Conservation (phyloP, 2,329 filamentous ascomycete species). For the Cladophialophora psammophila region DNA sequence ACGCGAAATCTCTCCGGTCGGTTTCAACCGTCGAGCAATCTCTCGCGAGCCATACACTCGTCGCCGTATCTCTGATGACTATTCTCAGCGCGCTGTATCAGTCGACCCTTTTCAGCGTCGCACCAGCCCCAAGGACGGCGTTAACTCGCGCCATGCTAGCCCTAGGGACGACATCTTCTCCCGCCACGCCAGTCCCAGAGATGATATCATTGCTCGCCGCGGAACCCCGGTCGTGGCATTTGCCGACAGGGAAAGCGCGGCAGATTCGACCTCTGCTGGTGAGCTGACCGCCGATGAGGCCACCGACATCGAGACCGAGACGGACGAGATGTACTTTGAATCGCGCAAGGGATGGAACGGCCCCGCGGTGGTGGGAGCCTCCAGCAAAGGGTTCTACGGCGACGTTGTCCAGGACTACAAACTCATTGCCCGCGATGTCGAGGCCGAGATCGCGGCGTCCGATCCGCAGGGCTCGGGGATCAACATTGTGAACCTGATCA, state of each 20-base stretch:
- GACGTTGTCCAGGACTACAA: constrained; percentile 33
- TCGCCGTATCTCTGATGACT: constrained; percentile 25
- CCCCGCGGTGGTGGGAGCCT: constrained; percentile 17
- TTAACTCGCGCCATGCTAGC: constrained; percentile 16
- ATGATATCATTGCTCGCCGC: background rate
- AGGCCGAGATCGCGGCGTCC: constrained; percentile 3
- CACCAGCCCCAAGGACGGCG: constrained; percentile 23
- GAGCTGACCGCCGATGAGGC: constrained; percentile 20
- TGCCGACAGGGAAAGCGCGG: background rate
- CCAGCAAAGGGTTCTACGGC: constrained; percentile 30
- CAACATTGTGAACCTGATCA: constrained; percentile 28
- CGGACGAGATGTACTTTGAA: constrained; percentile 35
- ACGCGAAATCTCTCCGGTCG: constrained; percentile 1
- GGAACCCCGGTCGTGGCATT: background rate
- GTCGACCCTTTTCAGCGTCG: constrained; percentile 26
- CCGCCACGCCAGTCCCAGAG: constrained; percentile 3
- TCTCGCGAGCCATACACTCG: constrained; percentile 25
- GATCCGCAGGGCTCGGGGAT: constrained; percentile 8
- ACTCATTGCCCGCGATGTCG: constrained; percentile 31
- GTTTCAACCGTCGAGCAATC: constrained; percentile 17
- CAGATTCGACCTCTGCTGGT: constrained; percentile 4
- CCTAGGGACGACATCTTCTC: constrained; percentile 19
- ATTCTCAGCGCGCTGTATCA: constrained; percentile 27
- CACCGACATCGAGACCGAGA: constrained; percentile 35
- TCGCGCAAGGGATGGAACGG: constrained; percentile 37